These are phyloP conservation scores for Pythium biforme DNA, from an alignment of 352 stramenopile genomes.

Conservation along the genomic window DNA sequence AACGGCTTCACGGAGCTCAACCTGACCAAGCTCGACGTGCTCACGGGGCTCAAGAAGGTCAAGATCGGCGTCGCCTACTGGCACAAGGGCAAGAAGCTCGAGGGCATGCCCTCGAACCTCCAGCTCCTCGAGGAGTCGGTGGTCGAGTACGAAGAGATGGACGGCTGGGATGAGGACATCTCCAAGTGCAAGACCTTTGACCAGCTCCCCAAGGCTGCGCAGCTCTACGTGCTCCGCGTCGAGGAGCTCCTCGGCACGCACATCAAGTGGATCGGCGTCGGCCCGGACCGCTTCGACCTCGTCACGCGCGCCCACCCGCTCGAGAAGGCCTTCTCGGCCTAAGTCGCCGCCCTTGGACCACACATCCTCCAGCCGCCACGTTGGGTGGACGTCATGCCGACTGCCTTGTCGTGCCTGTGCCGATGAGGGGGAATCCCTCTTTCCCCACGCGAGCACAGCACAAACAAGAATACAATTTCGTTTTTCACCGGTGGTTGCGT, in stretches of 20 bases:
- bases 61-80: constrained; percentile 96
- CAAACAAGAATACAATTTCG: no score
- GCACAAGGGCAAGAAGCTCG: constrained; percentile 93
- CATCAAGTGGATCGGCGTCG: constrained; percentile 98
- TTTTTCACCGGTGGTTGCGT: no score
- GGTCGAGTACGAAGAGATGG: constrained; percentile 94
- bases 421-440: no score
- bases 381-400: no score
- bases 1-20: constrained; percentile 98
- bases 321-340: constrained; percentile 54
- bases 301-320: constrained; percentile 86
- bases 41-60: constrained; percentile 95
- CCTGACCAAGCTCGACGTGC: constrained; percentile 99
- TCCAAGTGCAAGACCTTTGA: constrained; percentile 95
- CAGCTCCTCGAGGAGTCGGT: constrained; percentile 91
- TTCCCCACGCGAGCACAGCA: no score
- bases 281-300: constrained; percentile 94
- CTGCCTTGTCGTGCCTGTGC: no score
- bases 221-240: constrained; percentile 97
- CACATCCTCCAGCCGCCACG: no score
- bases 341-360: no score
- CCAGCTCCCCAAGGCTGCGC: constrained; percentile 93
- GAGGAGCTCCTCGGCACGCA: constrained; percentile 96
- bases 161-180: constrained; percentile 97
- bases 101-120: constrained; percentile 94